Percentiles rank a stretch among this genome's conserved stretches.
phyloP scores from a whole-genome alignment of 2,329 filamentous ascomycete species.

The Westerdykella aurantiaca region DNA sequence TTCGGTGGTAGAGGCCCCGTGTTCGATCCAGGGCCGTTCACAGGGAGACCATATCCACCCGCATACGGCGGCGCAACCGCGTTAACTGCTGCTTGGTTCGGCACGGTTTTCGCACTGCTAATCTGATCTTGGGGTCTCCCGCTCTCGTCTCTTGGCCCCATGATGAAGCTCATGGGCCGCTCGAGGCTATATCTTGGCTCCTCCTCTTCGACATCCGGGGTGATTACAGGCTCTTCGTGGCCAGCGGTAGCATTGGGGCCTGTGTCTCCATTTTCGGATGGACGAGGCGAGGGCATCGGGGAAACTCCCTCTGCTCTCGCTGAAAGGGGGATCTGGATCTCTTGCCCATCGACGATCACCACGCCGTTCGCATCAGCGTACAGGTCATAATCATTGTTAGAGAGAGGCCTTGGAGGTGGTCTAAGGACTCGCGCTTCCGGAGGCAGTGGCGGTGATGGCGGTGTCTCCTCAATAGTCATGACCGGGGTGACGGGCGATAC shows the following conservation, averaged over 20 bases:
- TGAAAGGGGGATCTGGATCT: too few relatives aligned
- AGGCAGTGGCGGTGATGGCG: neutral
- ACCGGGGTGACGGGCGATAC: slow-evolving; percentile 10
- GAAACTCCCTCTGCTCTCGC: too few relatives aligned
- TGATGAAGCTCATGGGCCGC: slow-evolving; percentile 36
- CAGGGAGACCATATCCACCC: too few relatives aligned
- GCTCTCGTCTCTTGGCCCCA: slow-evolving; percentile 28
- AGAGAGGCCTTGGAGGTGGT: slow-evolving; percentile 6
- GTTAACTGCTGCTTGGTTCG: too few relatives aligned
- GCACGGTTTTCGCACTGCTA: slow-evolving; percentile 12
- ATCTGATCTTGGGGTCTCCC: slow-evolving; percentile 34
- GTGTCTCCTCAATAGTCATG: slow-evolving; percentile 20
- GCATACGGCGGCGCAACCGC: too few relatives aligned
- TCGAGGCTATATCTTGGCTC: slow-evolving; percentile 25
- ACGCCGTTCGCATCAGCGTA: slow-evolving; percentile 36
- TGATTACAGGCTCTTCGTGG: too few relatives aligned
- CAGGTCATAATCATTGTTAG: slow-evolving; percentile 29
- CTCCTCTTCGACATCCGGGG: slow-evolving; percentile 12
- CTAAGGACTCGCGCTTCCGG: slow-evolving; percentile 10
- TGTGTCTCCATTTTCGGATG: too few relatives aligned
- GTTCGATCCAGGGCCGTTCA: too few relatives aligned
- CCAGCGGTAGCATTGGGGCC: too few relatives aligned
- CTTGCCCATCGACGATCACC: slow-evolving; percentile 12
- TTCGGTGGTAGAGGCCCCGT: slow-evolving; percentile 2
- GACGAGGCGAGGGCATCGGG: neutral